These are phyloP conservation scores for Schizosaccharomyces japonicus DNA, from an alignment of 805 yeast genomes.

Conservation along the genomic window DNA sequence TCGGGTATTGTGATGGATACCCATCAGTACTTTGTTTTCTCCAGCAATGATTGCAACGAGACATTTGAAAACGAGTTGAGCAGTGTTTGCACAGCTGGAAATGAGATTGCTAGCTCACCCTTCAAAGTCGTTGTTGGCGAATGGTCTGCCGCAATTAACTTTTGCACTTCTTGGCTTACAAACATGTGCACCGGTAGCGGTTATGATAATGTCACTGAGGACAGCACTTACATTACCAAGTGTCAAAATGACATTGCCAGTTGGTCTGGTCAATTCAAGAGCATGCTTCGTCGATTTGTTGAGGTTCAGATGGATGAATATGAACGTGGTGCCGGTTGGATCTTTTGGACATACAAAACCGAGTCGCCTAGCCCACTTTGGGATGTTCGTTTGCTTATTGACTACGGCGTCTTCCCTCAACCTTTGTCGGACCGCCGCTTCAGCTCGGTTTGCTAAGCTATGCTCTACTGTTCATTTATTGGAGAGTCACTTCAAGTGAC, in stretches of 20 bases:
- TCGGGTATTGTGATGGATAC: conserved; percentile 65
- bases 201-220: conserved; percentile 70
- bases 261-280: conserved; percentile 38
- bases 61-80: conserved; percentile 37
- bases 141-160: conserved; percentile 81
- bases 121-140: conserved; percentile 62
- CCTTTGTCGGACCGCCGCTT: conserved; percentile 54
- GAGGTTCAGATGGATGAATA: conserved; percentile 84
- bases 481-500: no score
- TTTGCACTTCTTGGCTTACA: conserved; percentile 71
- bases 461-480: no score
- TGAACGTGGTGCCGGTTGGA: conserved; percentile 56
- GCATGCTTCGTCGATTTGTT: conserved; percentile 39
- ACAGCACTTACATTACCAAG: conserved; percentile 18
- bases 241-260: conserved; percentile 20
- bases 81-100: conserved; percentile 30
- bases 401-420: conserved; percentile 71
- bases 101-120: conserved; percentile 14
- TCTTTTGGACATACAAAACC: conserved; percentile 85
- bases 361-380: no score
- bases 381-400: no score
- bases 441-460: no score
- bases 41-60: conserved; percentile 33
- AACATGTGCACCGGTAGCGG: conserved; percentile 71
- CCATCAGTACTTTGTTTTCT: conserved; percentile 64